phyloP scores from a whole-genome alignment of 306 rosid genomes.

The Arachis hypogaea region DNA sequence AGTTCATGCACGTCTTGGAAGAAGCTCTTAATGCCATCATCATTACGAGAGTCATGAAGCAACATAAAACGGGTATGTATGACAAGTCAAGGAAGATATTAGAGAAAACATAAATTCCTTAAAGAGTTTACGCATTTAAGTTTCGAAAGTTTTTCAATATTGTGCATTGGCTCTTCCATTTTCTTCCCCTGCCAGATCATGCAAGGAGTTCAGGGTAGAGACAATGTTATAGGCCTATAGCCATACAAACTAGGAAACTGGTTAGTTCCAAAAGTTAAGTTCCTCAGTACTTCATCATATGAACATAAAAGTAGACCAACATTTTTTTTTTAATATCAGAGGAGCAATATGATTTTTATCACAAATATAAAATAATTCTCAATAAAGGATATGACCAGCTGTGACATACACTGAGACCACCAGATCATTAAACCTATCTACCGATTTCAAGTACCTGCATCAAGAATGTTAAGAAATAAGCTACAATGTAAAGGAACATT shows the following conservation, averaged over 20 bases:
- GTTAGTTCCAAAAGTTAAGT: constrained; percentile 21
- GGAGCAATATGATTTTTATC: constrained; percentile 1
- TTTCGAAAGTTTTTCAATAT: constrained; percentile 16
- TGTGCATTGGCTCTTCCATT: constrained; percentile 7
- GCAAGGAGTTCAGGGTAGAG: constrained; percentile 24
- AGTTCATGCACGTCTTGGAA: constrained; percentile 98
- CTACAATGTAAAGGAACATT: background rate
- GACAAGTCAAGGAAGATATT: constrained; percentile 58
- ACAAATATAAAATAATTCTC: constrained; percentile 14
- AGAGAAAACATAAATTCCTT: background rate
- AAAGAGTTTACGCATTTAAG: constrained; percentile 8
- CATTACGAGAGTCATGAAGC: constrained; percentile 94
- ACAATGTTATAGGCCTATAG: background rate
- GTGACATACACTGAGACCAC: constrained; percentile 96
- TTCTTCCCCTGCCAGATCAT: background rate
- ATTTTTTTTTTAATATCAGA: background rate
- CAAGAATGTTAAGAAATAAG: constrained; percentile 32
- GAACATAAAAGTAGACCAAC: background rate
- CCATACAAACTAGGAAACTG: constrained; percentile 8
- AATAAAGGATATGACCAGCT: constrained; percentile 95
- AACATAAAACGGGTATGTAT: constrained; percentile 89
- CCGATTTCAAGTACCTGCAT: constrained; percentile 93
- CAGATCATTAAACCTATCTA: constrained; percentile 90
- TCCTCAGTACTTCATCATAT: background rate
- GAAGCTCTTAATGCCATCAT: constrained; percentile 98